Evolutionary conservation across 805 yeast genomes (phyloP).

Genomic region (Kluyveromyces lactis): DNA sequence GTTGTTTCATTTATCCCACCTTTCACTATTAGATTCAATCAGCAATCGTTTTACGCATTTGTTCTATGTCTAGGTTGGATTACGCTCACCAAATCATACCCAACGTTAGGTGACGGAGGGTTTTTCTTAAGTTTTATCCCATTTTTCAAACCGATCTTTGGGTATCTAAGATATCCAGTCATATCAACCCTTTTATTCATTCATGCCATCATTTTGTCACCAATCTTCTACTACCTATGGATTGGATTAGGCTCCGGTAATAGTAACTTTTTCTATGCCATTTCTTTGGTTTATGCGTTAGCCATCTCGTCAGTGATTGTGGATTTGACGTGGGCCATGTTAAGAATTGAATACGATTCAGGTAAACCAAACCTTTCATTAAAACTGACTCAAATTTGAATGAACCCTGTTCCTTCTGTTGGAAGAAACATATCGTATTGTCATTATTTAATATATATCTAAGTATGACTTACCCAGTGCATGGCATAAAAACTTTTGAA

Average conservation of each 20-base stretch:
- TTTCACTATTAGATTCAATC: conserved; percentile 54
- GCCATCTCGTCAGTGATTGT: conserved; percentile 60
- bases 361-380: conserved; percentile 28
- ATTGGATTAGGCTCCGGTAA: conserved; percentile 90
- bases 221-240: conserved; percentile 92
- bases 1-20: conserved; percentile 62
- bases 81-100: conserved; percentile 72
- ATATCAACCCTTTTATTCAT: conserved; percentile 46
- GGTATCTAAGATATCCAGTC: conserved; percentile 38
- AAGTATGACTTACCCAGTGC: too few species aligned
- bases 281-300: conserved; percentile 69
- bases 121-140: conserved; percentile 41
- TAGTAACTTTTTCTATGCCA: conserved; percentile 92
- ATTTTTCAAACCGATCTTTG: conserved; percentile 39
- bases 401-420: too few species aligned
- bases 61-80: conserved; percentile 43
- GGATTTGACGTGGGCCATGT: conserved; percentile 76
- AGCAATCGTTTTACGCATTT: conserved; percentile 52
- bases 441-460: too few species aligned
- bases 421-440: too few species aligned
- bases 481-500: too few species aligned
- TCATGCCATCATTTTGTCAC: conserved; percentile 61
- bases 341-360: conserved; percentile 57
- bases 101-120: conserved; percentile 73
- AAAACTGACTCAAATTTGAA: conserved; percentile 44